A percentile compares a stretch with the other conserved stretches of the same genome.
phyloP scores from a whole-genome alignment of 2,329 filamentous ascomycete genomes.

The Neofusicoccum umdonicola region DNA sequence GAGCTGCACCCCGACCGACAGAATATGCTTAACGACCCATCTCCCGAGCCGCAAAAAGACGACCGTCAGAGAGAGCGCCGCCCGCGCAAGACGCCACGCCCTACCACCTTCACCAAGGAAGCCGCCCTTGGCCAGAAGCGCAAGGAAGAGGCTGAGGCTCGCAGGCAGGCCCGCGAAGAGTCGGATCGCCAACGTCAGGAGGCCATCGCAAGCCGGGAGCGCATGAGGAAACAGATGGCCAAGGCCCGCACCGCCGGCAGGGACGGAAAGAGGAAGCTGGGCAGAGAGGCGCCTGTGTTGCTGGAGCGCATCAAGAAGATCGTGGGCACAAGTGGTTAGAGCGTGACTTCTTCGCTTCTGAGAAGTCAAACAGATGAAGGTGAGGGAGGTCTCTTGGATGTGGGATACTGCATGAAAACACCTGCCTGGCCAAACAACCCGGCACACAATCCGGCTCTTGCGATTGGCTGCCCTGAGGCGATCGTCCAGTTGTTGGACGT shows the following conservation, averaged over 20 bases:
- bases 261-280: slow-evolving; percentile 74
- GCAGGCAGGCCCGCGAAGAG: slow-evolving; percentile 58
- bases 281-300: slow-evolving; percentile 74
- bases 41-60: slow-evolving; percentile 22
- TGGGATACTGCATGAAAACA: too few relatives aligned
- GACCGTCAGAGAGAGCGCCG: slow-evolving; percentile 22
- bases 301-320: slow-evolving; percentile 76
- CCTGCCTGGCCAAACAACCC: background rate
- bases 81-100: slow-evolving; percentile 26
- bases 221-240: slow-evolving; percentile 65
- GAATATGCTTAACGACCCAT: slow-evolving; percentile 53
- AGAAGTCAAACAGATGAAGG: background rate
- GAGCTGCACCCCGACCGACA: slow-evolving; percentile 62
- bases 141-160: slow-evolving; percentile 64
- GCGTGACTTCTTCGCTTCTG: background rate
- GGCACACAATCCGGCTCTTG: background rate
- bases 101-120: slow-evolving; percentile 44
- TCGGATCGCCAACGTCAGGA: slow-evolving; percentile 58
- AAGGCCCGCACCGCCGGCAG: slow-evolving; percentile 60
- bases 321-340: slow-evolving; percentile 46
- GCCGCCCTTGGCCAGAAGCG: slow-evolving; percentile 48
- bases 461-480: background rate
- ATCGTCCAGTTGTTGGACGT: background rate
- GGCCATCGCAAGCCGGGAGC: slow-evolving; percentile 63
- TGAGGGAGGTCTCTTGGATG: too few relatives aligned